Base-by-base conservation (phyloP, 2,329 filamentous ascomycete species). In the Phoma sp. region DNA sequence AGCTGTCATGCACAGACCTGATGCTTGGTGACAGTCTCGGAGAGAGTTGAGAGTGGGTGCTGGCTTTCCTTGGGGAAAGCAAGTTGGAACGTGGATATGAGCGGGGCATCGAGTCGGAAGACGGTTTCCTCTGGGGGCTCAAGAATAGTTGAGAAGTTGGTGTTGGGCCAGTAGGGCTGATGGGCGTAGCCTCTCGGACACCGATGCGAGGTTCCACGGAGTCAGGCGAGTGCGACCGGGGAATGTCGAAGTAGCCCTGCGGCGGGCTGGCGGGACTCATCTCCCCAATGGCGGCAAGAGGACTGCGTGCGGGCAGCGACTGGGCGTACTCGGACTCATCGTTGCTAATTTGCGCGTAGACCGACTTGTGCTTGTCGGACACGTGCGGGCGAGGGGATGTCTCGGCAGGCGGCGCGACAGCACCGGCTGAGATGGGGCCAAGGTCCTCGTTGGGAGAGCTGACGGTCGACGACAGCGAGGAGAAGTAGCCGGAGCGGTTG, bases 401-500 rank as follows among this genome's bases (percentile, higher is more conserved):
- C 56, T 62, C 65, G 34, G 64, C 64, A 4, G 65, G 71, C 33
- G 62, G 64, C 23, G 48, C 57, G 28, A 46, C 25, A 14, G 23
- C 32, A 20, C 32, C 39, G 7, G 47, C 39, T 32, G 47, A 51
- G 54, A 65, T 62, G 15, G 68, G 73, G n/a, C 57, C 60, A 14
- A 73, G 73, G 20, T 76, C 75, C 17, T 79, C 76, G 42, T 85
- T 83, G 3, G 81, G 81, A 33, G 77, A 78, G 63, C 89, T 88
- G 47, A 67, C 86, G 60, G 65, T 66, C 58, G 65, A 74, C 46
- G 88, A 92, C 64, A 89, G 77, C 47, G 89, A 89, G 33, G 92
- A 88, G 71, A 93, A 93, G 76, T 91, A 96, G 15, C 89, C 90
- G 3, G 91, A 90, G 59, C 92, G 85, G 61, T 86, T 87, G 72